Base-by-base conservation (phyloP, 2,329 filamentous ascomycete species). In the Thelonectria rubi region DNA sequence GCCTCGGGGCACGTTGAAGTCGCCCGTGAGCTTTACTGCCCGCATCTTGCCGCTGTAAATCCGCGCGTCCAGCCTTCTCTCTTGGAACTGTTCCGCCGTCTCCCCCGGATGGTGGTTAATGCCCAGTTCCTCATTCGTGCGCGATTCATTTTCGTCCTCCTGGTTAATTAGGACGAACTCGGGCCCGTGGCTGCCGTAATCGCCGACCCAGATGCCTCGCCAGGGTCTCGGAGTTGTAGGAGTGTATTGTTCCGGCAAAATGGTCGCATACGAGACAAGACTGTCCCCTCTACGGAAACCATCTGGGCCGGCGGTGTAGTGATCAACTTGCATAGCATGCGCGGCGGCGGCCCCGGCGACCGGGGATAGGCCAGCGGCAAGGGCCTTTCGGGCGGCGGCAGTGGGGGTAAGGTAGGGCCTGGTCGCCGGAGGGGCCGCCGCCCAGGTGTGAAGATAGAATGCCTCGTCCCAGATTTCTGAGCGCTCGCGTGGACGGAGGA, bases 201-300 rank as follows among this genome's bases (percentile, higher is more conserved):
- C 94, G 1, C 94, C 94, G 15, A 93, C 90, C 91, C 92, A 98
- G 30, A 99, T 92, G 0, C 94, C 94, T 65, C 93, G 88, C 81
- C 89, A 97, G 0, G 93, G 94, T 73, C 93, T 94, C 56, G 88
- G 83, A 10, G 79, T 75, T 0, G 93, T 97, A 0, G 94, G 93
- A 0, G 88, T 95, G 74, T 97, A 97, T n/a, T 90, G 77, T 3
- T 79, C 79, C 3, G 88, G 86, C 45, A 93, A 88, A 1, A 98
- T 80, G 0, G 93, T 96, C 8, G 86, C 81, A 64, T 85, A 90
- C 0, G 91, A 92, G 69, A 87, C 76, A 42, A 88, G 69, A 58
- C 84, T 80, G 67, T 87, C 84, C 75, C 3, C 83, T 80, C 7
- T 71, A 62, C 62, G 71, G 53, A 18, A 66, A 32, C 52, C 51